Conservation (phyloP, 805 yeast species). For the Lipomyces anomalus region DNA sequence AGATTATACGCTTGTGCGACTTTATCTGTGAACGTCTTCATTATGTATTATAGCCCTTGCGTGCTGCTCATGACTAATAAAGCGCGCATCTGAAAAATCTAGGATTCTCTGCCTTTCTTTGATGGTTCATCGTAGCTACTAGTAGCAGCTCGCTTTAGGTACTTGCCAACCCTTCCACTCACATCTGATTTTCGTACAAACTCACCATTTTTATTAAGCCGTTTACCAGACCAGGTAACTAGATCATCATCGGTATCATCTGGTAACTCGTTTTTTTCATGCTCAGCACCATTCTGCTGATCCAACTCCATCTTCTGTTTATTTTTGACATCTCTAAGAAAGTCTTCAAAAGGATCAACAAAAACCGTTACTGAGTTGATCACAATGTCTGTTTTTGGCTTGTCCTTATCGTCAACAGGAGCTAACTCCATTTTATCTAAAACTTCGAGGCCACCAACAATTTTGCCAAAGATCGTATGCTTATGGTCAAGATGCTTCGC, state of each 20-base stretch:
- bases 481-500: conserved; percentile 62
- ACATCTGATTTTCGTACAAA: no score
- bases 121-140: no score
- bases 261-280: conserved; percentile 6
- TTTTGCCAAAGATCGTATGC: conserved; percentile 55
- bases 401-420: conserved; percentile 18
- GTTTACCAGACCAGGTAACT: conserved; percentile 19
- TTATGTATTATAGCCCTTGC: no score
- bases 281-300: background rate
- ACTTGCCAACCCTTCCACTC: conserved; percentile 4
- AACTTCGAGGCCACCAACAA: conserved; percentile 44
- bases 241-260: conserved; percentile 3
- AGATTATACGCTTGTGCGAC: no score
- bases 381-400: conserved; percentile 17
- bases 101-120: no score
- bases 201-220: no score
- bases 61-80: no score
- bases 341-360: conserved; percentile 25
- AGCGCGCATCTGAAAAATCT: no score
- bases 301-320: conserved; percentile 13
- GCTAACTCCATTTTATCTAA: conserved; percentile 43
- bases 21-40: no score
- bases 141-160: background rate
- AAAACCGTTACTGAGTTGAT: conserved; percentile 16
- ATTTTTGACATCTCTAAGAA: conserved; percentile 10